Base-by-base conservation (phyloP, 352 stramenopile genomes). In the Elongisporangium senticosum region DNA sequence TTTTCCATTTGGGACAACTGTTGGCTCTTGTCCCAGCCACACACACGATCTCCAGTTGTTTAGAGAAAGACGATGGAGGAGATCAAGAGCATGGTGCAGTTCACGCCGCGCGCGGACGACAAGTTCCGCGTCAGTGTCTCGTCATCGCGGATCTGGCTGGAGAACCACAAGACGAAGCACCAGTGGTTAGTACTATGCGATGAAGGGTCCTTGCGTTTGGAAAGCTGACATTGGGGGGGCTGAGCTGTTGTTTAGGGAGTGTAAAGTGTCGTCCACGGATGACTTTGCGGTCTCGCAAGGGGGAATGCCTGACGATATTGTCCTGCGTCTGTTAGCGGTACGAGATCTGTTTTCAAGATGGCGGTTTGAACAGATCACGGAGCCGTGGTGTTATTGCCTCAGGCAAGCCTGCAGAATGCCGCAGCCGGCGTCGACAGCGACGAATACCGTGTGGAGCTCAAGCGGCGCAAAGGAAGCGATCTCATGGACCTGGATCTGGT, bases 261-360 rank as follows among this genome's bases (percentile, higher is more conserved):
- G 65, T 21, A 53, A 37, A 2, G 58, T 72, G 54, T 63, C 61
- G 15, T 70, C 62, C 39, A 59, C 55, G n/a, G 62, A 55, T 17
- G 66, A 73, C 13, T 73, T 70, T 37, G 62, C 66, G 8, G 40
- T 73, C 0, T 70, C 67, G 48, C 62, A 56, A 19, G 66, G 55
- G 4, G 54, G 55, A 17, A 73, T 73, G 19, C 66, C 63, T 0
- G 62, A 70, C 37, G 62, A 20, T 0, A 59, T 73, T 7, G 65
- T 72, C 0, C 69, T 72, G 62, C 48, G 67, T 13, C 69, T 67
- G 49, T 62, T 72, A 0, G 62, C 58, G 4, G 65, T 69, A 53
- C n/a, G 53, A 19, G 20, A 39, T 7, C 24, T 33, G 24, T 33
- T 33, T 33, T 33, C 24, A 33, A 7, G 7, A 7, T 33, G 24